phyloP scores from a whole-genome alignment of 305 asterid species.

The Rubia occidens region DNA sequence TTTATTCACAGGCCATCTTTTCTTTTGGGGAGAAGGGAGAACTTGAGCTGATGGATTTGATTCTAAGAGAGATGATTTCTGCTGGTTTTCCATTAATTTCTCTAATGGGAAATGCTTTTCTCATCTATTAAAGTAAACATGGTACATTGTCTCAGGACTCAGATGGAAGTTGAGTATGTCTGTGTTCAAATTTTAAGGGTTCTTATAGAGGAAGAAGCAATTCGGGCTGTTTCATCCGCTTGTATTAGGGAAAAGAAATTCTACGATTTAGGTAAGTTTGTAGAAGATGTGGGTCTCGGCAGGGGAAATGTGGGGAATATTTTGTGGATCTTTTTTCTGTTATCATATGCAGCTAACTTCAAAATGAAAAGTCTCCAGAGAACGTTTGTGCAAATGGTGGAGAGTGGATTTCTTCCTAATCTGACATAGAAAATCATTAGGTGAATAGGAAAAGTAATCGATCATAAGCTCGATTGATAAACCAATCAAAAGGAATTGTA shows the following conservation, averaged over 20 bases:
- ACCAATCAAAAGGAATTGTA: neutral
- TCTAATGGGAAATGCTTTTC: slow-evolving; percentile 62
- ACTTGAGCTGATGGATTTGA: slow-evolving; percentile 59
- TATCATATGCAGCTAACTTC: slow-evolving; percentile 80
- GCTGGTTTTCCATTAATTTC: slow-evolving; percentile 64
- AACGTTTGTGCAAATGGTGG: slow-evolving; percentile 18
- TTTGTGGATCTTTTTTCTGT: slow-evolving; percentile 70
- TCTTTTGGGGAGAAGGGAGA: slow-evolving; percentile 62
- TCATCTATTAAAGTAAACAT: slow-evolving; percentile 46
- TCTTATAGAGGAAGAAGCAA: slow-evolving; percentile 79
- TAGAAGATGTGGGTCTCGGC: slow-evolving; percentile 69
- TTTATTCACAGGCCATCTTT: slow-evolving; percentile 39
- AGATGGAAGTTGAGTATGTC: slow-evolving; percentile 59
- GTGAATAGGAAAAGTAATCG: neutral
- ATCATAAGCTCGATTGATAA: neutral
- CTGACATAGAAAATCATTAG: slow-evolving; percentile 15
- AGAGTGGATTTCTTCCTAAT: slow-evolving; percentile 69
- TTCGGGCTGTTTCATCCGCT: slow-evolving; percentile 57
- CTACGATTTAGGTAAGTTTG: slow-evolving; percentile 55
- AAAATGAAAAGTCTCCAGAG: slow-evolving; percentile 93
- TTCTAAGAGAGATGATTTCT: slow-evolving; percentile 56
- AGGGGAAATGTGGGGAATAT: slow-evolving; percentile 89
- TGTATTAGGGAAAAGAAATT: slow-evolving; percentile 60
- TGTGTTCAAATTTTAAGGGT: slow-evolving; percentile 70
- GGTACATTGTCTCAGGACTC: slow-evolving; percentile 67